Percentiles rank a stretch among this genome's conserved stretches.
Evolutionary conservation across 83 land plant species (phyloP).

Genomic region (Picea mariana): DNA sequence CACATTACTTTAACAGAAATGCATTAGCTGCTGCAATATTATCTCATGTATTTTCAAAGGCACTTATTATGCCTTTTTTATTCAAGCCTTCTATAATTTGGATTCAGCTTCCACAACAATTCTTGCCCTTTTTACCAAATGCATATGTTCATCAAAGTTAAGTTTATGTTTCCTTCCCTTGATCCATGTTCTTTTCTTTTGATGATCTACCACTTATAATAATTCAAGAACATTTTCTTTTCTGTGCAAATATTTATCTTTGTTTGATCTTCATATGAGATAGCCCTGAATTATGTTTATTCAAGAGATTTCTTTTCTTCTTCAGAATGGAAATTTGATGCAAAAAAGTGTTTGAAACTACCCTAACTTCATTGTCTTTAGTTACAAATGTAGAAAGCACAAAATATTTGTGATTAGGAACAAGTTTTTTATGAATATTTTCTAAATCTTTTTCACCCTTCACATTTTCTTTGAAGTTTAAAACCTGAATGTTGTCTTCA

Average conservation of each 20-base stretch:
- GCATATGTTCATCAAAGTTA: constrained; percentile 19
- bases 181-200: constrained; percentile 19
- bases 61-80: background rate
- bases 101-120: constrained; percentile 2
- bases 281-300: constrained; percentile 5
- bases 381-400: constrained; percentile 12
- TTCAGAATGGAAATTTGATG: constrained; percentile 14
- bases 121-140: constrained; percentile 7
- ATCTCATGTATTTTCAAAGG: background rate
- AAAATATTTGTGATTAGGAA: constrained; percentile 10
- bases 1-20: constrained; percentile 8
- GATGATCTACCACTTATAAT: constrained; percentile 11
- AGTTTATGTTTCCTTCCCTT: constrained; percentile 21
- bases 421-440: background rate
- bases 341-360: constrained; percentile 14
- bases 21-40: constrained; percentile 10
- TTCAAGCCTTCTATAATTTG: background rate
- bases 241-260: constrained; percentile 6
- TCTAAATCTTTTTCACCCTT: constrained; percentile 10
- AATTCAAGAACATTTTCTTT: constrained; percentile 1
- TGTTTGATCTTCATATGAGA: constrained; percentile 1
- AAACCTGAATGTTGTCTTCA: background rate
- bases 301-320: constrained; percentile 16
- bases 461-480: constrained; percentile 6
- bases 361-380: constrained; percentile 15